These are phyloP conservation scores for Fusarium nurragi DNA, from an alignment of 2,329 filamentous ascomycete species.

Conservation along the genomic window DNA sequence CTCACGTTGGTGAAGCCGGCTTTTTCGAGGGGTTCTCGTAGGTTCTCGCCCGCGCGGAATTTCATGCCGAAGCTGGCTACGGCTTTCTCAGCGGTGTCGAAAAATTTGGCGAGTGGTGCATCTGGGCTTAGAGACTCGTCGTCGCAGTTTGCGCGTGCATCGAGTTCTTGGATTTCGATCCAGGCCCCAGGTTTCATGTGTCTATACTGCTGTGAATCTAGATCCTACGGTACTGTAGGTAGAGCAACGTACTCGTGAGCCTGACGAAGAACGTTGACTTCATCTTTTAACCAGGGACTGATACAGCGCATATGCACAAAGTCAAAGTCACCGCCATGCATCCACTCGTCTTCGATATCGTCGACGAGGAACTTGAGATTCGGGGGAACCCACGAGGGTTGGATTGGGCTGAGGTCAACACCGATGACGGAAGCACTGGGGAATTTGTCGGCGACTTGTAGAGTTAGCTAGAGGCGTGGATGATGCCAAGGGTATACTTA, in stretches of 20 bases:
- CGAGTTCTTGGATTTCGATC: constrained; percentile 50
- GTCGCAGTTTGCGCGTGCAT: constrained; percentile 51
- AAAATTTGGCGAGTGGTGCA: constrained; percentile 44
- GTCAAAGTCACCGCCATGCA: constrained; percentile 32
- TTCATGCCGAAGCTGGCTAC: constrained; percentile 49
- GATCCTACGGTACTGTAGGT: fast-evolving
- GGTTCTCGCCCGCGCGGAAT: constrained; percentile 38
- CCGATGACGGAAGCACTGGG: constrained; percentile 38
- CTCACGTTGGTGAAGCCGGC: constrained; percentile 32
- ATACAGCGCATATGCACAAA: constrained; percentile 42
- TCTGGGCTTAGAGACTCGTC: constrained; percentile 50
- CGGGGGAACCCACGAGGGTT: constrained; percentile 50
- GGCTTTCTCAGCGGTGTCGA: constrained; percentile 33
- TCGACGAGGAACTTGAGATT: constrained; percentile 53
- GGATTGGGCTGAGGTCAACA: constrained; percentile 42
- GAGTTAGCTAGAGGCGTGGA: neutral
- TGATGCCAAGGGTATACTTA: neutral
- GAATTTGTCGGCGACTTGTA: constrained; percentile 39
- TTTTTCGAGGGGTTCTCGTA: constrained; percentile 18
- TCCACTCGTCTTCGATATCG: constrained; percentile 61
- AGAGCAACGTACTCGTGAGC: constrained; percentile 20
- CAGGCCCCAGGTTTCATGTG: constrained; percentile 36
- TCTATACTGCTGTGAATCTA: neutral
- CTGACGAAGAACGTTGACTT: constrained; percentile 27
- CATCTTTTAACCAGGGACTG: constrained; percentile 35